phyloP scores from a whole-genome alignment of 2,329 filamentous ascomycete genomes.

The Fusarium pilosicola region DNA sequence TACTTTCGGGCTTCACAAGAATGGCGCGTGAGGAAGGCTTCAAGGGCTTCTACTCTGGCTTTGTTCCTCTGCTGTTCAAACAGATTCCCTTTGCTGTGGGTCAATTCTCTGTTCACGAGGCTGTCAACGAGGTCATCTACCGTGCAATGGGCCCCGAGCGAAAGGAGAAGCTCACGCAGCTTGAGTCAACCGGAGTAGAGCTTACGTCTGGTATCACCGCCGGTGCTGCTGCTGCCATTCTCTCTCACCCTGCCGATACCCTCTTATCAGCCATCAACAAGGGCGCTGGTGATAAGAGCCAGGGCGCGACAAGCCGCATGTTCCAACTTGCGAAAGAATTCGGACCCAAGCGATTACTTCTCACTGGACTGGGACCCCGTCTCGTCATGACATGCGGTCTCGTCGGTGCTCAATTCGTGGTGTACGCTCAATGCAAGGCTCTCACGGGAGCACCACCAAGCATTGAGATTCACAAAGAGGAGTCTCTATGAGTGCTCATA shows the following conservation, averaged over 20 bases:
- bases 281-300: conserved; percentile 59
- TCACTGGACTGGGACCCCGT: conserved; percentile 61
- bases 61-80: conserved; percentile 86
- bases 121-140: conserved; percentile 82
- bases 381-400: conserved; percentile 64
- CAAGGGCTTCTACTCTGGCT: conserved; percentile 89
- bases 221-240: conserved; percentile 86
- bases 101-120: conserved; percentile 95
- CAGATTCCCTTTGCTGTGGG: conserved; percentile 94
- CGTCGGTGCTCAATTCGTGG: conserved; percentile 64
- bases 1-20: conserved; percentile 77
- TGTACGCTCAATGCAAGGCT: conserved; percentile 65
- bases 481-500: conserved; percentile 34
- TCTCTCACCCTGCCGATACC: conserved; percentile 88
- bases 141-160: conserved; percentile 69
- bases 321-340: conserved; percentile 63
- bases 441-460: conserved; percentile 61
- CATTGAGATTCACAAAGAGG: conserved; percentile 65
- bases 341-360: conserved; percentile 58
- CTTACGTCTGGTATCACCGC: conserved; percentile 86
- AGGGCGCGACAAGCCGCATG: conserved; percentile 62
- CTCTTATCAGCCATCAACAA: conserved; percentile 66
- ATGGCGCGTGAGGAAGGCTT: conserved; percentile 80
- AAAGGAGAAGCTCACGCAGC: conserved; percentile 74
- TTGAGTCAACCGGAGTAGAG: conserved; percentile 84